Evolutionary conservation across 345 rosid genomes (phyloP).

Genomic region (Gossypium sturtianum): DNA sequence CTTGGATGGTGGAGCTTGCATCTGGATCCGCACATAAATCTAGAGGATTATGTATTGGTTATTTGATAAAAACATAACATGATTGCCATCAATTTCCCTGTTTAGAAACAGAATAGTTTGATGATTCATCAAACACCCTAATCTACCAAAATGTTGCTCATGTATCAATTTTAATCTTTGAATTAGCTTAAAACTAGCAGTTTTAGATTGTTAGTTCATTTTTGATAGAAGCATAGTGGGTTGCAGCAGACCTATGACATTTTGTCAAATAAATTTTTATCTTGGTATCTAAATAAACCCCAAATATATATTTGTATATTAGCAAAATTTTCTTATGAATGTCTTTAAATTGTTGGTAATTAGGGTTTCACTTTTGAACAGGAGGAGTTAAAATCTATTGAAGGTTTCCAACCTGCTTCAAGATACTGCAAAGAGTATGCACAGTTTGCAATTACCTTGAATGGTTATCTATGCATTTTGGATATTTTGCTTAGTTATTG

Average conservation of each 20-base stretch:
- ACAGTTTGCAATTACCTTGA: neutral
- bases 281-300: too few relatives aligned
- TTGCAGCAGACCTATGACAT: neutral
- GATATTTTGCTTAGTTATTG: neutral
- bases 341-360: neutral
- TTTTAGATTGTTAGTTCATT: neutral
- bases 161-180: neutral
- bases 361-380: neutral
- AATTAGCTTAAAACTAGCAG: neutral
- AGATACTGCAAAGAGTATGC: conserved; percentile 86
- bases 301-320: too few relatives aligned
- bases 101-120: neutral
- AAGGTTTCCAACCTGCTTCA: conserved; percentile 64
- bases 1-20: neutral
- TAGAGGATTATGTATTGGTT: neutral
- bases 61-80: neutral
- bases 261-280: neutral
- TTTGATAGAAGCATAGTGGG: neutral
- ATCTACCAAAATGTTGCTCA: neutral
- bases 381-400: conserved; percentile 19
- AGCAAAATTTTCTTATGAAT: too few relatives aligned
- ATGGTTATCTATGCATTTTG: neutral
- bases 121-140: neutral
- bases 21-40: neutral
- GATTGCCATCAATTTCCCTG: neutral